A percentile compares a stretch with the other conserved stretches of the same genome.
These are phyloP conservation scores for Aspergillus phoenicis DNA, from an alignment of 2,329 filamentous ascomycete species.

Conservation along the genomic window DNA sequence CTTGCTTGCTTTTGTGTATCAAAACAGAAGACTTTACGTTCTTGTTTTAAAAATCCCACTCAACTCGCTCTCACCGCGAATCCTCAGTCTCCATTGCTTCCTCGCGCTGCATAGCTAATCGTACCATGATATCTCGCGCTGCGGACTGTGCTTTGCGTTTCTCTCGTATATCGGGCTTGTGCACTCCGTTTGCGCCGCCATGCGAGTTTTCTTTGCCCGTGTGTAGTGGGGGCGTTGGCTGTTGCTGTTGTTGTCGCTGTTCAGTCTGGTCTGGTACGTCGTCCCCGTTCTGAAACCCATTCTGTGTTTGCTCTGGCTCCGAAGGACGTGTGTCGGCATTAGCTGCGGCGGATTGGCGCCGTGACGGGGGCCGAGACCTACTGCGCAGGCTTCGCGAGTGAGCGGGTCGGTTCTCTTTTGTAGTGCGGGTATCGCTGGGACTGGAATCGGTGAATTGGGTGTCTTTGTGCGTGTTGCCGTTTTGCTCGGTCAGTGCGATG, in stretches of 20 bases:
- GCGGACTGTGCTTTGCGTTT: slow-evolving; percentile 38
- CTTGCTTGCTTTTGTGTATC: not conserved
- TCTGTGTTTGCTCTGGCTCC: not conserved
- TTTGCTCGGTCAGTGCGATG: slow-evolving; percentile 21
- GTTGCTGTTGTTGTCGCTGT: not conserved
- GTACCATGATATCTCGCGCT: slow-evolving; percentile 38
- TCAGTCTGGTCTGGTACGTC: not conserved
- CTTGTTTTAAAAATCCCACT: not conserved
- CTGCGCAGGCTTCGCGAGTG: slow-evolving; percentile 23
- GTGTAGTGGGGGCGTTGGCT: not conserved
- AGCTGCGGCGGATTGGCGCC: not conserved
- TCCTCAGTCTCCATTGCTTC: slow-evolving; percentile 41
- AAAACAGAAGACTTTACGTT: too few species aligned
- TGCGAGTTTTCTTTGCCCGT: slow-evolving; percentile 19
- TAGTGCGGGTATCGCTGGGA: slow-evolving; percentile 13
- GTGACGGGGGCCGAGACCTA: slow-evolving; percentile 20
- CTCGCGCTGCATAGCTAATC: slow-evolving; percentile 43
- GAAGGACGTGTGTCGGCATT: not conserved
- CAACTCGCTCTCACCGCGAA: slow-evolving; percentile 17
- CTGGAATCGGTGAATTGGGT: slow-evolving; percentile 11
- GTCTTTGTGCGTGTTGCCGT: slow-evolving; percentile 23
- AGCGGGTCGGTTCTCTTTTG: slow-evolving; percentile 9
- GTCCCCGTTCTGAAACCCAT: not conserved
- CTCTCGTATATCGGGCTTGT: slow-evolving; percentile 22
- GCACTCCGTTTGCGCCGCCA: not conserved